phyloP scores from a whole-genome alignment of 1,284 basidiomycete genomes.

The Leccinum proliferum region DNA sequence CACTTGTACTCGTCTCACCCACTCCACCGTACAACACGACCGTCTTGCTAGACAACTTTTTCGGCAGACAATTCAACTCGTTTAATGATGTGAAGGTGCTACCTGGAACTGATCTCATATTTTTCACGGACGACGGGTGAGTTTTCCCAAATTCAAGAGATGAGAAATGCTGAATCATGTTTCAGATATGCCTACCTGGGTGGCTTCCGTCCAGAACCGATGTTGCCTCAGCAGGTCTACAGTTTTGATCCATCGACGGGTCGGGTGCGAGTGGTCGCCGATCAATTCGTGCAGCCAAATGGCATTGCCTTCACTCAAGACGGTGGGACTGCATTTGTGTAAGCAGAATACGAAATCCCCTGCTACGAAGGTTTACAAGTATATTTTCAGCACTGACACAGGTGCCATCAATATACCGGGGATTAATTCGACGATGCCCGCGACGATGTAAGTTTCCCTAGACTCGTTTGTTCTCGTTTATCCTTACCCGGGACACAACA shows the following conservation, averaged over 20 bases:
- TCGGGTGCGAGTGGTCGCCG: constrained; percentile 62
- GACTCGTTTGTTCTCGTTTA: background rate
- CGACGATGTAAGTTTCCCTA: constrained; percentile 53
- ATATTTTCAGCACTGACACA: constrained; percentile 44
- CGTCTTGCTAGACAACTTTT: constrained; percentile 64
- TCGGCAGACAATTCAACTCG: constrained; percentile 77
- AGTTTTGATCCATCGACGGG: constrained; percentile 62
- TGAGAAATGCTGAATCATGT: background rate
- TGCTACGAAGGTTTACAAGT: background rate
- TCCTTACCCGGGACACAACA: constrained; percentile 21
- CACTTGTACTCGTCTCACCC: constrained; percentile 63
- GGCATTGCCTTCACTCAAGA: constrained; percentile 68
- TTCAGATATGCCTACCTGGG: constrained; percentile 58
- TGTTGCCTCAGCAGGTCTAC: constrained; percentile 71
- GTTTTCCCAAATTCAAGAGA: constrained; percentile 15
- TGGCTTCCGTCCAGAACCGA: constrained; percentile 58
- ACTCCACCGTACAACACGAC: constrained; percentile 54
- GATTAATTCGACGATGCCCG: constrained; percentile 56
- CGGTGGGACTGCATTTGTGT: constrained; percentile 65
- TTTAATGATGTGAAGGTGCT: constrained; percentile 77
- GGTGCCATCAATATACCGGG: constrained; percentile 42
- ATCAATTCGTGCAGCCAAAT: constrained; percentile 57
- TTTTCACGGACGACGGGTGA: constrained; percentile 67
- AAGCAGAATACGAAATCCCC: constrained; percentile 25
- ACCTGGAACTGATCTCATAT: constrained; percentile 53